Evolutionary conservation across 371 early-diverging fungal genomes (phyloP), one percentile per base, ranked within the genome.

Genomic region (Mortierella sp.): DNA sequence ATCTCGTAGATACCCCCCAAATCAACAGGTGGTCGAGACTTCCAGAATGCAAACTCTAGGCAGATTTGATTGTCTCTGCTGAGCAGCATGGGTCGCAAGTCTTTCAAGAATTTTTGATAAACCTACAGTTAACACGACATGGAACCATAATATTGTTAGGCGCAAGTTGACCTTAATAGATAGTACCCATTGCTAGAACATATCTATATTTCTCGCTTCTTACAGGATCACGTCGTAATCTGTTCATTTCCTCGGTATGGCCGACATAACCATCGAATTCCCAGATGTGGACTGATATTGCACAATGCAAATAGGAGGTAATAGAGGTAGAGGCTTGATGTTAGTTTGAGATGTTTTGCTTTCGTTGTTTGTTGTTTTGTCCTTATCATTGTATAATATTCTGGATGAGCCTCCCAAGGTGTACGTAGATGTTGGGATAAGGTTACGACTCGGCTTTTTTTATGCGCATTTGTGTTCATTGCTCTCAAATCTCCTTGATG

Each of bases 21-120:
- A 40, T 88, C 85, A 42, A 86, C 88, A 23, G 94, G 94, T 22
- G 94, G 91, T 31, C 91, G 86, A 2, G 94, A 94, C 54, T 91
- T 85, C 96, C 97, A 97, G 75, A 97, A 97, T 37, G 93, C 92
- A 85, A 97, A 97, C 82, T 96, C 97, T 12, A 96, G 91, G 86
- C 94, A 92, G 49, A 96, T 90, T 76, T 94, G 95, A 72, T 93
- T 95, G 68, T 90, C 86, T 60, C 98, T 91, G 42, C 89, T 88
- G 35, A 84, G 76, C 19, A 96, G 75, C 82, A 95, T 87, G 23
- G 94, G 89, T 51, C 89, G 85, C 56, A 96, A 82, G 51, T 90
- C 77, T 62, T 86, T 90, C 64, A 89, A 31, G 70, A 94, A 93
- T 68, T 87, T 84, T 66, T 86, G 84, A 69, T 88, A 88, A 9